A percentile compares a stretch with the other conserved stretches of the same genome.
phyloP scores from a whole-genome alignment of 306 rosid genomes.

The Medicago arabica region DNA sequence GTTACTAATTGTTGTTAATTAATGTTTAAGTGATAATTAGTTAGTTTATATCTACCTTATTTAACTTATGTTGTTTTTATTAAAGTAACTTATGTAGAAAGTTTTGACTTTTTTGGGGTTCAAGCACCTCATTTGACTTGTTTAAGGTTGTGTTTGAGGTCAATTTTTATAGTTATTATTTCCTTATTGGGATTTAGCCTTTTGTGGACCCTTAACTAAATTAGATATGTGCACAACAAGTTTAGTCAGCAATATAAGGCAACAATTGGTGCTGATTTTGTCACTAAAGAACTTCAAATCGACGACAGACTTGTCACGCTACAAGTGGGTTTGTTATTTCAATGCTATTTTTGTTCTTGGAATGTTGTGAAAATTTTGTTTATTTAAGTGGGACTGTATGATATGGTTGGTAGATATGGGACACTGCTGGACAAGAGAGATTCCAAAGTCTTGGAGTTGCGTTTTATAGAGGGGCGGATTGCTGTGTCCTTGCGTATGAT shows the following conservation, averaged over 20 bases:
- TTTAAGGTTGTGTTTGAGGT: slow-evolving; percentile 24
- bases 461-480: slow-evolving; percentile 93
- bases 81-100: not conserved
- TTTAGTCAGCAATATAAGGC: slow-evolving; percentile 98
- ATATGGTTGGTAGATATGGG: slow-evolving; percentile 78
- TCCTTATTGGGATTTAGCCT: slow-evolving; percentile 29
- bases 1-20: not conserved
- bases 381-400: slow-evolving; percentile 6
- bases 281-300: slow-evolving; percentile 94
- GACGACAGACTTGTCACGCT: slow-evolving; percentile 93
- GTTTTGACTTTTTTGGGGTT: slow-evolving; percentile 24
- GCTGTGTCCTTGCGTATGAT: slow-evolving; percentile 92
- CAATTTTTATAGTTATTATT: slow-evolving; percentile 17
- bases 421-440: slow-evolving; percentile 97
- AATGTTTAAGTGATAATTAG: not conserved
- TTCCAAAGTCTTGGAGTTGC: slow-evolving; percentile 98
- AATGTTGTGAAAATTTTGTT: slow-evolving; percentile 7
- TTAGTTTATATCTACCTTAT: slow-evolving; percentile 13
- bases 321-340: slow-evolving; percentile 75
- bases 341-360: slow-evolving; percentile 42
- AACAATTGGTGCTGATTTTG: slow-evolving; percentile 98
- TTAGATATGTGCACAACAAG: slow-evolving; percentile 93
- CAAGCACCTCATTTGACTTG: not conserved
- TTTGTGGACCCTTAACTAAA: slow-evolving; percentile 56
- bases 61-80: slow-evolving; percentile 2